Conservation (phyloP, 768 basidiomycete species). For the Gyrodon lividus region DNA sequence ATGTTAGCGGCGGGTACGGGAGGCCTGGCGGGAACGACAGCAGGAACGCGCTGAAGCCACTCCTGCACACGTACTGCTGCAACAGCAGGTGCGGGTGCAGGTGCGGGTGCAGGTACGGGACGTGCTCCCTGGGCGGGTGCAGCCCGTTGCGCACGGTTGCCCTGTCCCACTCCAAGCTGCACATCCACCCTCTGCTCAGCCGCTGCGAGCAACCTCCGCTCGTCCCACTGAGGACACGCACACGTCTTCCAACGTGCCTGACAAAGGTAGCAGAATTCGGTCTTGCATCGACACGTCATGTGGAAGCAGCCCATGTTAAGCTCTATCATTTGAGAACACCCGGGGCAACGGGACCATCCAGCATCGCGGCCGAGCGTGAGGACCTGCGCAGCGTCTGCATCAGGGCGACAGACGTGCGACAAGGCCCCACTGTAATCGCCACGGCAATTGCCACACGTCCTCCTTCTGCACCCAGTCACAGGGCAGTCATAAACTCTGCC, state of each 20-base stretch:
- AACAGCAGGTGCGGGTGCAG: background rate
- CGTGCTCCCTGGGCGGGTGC: slow-evolving; percentile 20
- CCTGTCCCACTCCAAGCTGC: slow-evolving; percentile 24
- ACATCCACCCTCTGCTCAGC: slow-evolving; percentile 47
- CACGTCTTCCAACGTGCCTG: slow-evolving; percentile 63
- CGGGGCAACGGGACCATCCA: slow-evolving; percentile 42
- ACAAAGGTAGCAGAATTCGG: slow-evolving; percentile 48
- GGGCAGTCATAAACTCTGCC: slow-evolving; percentile 19
- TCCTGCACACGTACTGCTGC: background rate
- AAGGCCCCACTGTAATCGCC: slow-evolving; percentile 21
- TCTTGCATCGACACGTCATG: slow-evolving; percentile 40
- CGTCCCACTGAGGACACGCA: slow-evolving; percentile 66
- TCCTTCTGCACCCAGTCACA: slow-evolving; percentile 15
- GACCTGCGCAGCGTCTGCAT: slow-evolving; percentile 25
- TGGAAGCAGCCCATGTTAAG: slow-evolving; percentile 39
- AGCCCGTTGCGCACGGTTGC: slow-evolving; percentile 28
- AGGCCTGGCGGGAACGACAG: background rate
- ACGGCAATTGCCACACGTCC: slow-evolving; percentile 29
- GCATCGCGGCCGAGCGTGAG: slow-evolving; percentile 23
- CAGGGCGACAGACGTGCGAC: slow-evolving; percentile 25
- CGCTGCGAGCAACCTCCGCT: slow-evolving; percentile 35
- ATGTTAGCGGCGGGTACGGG: background rate
- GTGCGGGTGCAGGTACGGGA: background rate
- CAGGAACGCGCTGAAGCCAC: too few species aligned
- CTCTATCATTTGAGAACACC: slow-evolving; percentile 39